Conservation (phyloP, 225 moss, liverwort and hornwort genomes). For the Pseudoscleropodium purum region DNA sequence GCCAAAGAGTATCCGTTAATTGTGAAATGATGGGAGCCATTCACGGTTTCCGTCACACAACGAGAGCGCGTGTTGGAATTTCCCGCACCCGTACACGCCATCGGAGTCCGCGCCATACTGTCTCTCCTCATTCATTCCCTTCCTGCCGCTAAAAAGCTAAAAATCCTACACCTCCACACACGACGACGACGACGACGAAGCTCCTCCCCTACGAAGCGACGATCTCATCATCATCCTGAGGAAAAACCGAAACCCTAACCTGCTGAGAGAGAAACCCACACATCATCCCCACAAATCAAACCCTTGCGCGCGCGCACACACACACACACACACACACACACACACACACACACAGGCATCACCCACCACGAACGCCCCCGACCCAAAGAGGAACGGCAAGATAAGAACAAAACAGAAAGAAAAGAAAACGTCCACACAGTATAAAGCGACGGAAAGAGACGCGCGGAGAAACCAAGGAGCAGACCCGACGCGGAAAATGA, state of each 20-base stretch:
- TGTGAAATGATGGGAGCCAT: slow-evolving; percentile 92
- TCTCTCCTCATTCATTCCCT: slow-evolving; percentile 78
- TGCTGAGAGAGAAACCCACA: background rate
- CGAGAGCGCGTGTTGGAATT: slow-evolving; percentile 79
- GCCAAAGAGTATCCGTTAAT: slow-evolving; percentile 97
- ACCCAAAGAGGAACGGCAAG: background rate
- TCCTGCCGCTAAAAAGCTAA: background rate
- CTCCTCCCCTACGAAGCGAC: background rate
- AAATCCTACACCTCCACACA: background rate
- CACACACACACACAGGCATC: background rate
- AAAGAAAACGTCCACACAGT: background rate
- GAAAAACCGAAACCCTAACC: background rate
- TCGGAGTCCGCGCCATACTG: slow-evolving; percentile 93
- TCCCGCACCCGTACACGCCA: slow-evolving; percentile 87
- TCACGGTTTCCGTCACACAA: slow-evolving; percentile 93
- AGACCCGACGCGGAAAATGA: background rate
- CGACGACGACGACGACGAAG: too few species aligned
- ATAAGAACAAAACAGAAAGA: background rate
- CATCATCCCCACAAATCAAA: background rate
- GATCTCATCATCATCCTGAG: background rate
- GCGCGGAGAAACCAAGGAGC: background rate
- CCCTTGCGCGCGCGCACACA: background rate
- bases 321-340: background rate
- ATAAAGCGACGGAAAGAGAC: background rate
- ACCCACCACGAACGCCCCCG: background rate